Percentiles rank a stretch among this genome's conserved stretches.
Conservation (phyloP, 345 rosid species). For the Citrus medica region DNA sequence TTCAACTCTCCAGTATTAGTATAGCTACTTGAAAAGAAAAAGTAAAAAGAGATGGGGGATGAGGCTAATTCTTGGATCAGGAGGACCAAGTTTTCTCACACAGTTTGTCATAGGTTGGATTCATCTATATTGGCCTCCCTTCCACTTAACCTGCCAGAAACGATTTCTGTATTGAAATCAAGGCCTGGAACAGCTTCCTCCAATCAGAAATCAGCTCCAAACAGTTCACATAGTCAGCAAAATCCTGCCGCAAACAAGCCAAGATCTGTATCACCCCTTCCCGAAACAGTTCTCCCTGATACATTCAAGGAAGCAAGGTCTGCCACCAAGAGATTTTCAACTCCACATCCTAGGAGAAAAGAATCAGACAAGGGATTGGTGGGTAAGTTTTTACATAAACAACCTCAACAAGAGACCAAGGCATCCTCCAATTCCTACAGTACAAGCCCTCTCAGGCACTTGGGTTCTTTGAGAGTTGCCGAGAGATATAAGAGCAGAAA, state of each 20-base stretch:
- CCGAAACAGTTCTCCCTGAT: conserved; percentile 60
- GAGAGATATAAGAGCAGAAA: conserved; percentile 56
- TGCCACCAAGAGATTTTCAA: conserved; percentile 71
- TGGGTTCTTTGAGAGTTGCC: conserved; percentile 49
- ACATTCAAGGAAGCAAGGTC: conserved; percentile 81
- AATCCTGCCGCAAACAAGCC: conserved; percentile 54
- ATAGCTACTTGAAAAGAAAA: conserved; percentile 1
- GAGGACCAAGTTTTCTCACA: conserved; percentile 86
- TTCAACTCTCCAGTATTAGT: conserved; percentile 19
- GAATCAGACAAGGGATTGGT: conserved; percentile 42
- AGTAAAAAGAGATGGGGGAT: conserved; percentile 53
- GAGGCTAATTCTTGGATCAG: conserved; percentile 82
- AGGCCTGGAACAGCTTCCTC: conserved; percentile 31
- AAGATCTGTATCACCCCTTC: conserved; percentile 81
- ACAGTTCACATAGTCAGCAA: conserved; percentile 39
- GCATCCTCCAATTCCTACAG: conserved; percentile 29
- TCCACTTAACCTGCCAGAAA: conserved; percentile 33
- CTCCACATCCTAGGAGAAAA: conserved; percentile 68
- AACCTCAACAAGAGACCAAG: conserved; percentile 29
- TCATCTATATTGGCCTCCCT: conserved; percentile 51
- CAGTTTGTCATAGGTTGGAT: conserved; percentile 76
- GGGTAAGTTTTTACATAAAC: conserved; percentile 37
- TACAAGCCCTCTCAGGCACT: conserved; percentile 56
- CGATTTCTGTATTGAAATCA: conserved; percentile 36
- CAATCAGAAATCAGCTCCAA: conserved; percentile 23